These are phyloP conservation scores for Stygiomarasmius scandens DNA, from an alignment of 1,284 basidiomycete genomes.

Conservation along the genomic window DNA sequence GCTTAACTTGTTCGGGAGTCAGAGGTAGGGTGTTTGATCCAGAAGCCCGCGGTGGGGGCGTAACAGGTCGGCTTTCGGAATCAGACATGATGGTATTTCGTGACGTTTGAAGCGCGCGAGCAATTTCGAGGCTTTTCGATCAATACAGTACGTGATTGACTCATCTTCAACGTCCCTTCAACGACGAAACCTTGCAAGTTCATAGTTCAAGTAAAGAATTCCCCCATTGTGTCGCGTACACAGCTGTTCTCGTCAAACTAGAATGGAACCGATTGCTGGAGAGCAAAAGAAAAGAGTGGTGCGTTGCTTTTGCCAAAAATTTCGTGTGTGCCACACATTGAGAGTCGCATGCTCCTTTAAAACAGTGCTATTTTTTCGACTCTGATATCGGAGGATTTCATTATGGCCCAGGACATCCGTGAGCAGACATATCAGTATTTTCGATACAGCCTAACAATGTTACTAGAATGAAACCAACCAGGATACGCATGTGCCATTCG, in stretches of 20 bases:
- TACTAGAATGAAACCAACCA: slow-evolving; percentile 91
- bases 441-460: slow-evolving; percentile 7
- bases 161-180: too few relatives aligned
- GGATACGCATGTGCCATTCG: slow-evolving; percentile 99
- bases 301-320: slow-evolving; percentile 36
- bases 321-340: too few relatives aligned
- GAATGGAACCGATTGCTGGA: slow-evolving; percentile 70
- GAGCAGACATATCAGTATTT: slow-evolving; percentile 28
- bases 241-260: background rate
- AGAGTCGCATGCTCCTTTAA: too few relatives aligned
- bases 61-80: background rate
- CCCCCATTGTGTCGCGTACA: too few relatives aligned
- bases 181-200: too few relatives aligned
- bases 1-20: slow-evolving; percentile 48
- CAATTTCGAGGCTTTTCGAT: too few relatives aligned
- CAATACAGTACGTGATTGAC: too few relatives aligned
- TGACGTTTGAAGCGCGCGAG: too few relatives aligned
- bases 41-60: background rate
- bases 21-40: slow-evolving; percentile 16
- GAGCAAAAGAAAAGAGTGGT: slow-evolving; percentile 89
- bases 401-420: slow-evolving; percentile 94
- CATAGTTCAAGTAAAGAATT: too few relatives aligned
- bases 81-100: background rate
- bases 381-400: slow-evolving; percentile 98
- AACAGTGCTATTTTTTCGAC: slow-evolving; percentile 99